Base-by-base conservation (phyloP, 768 basidiomycete species). In the Lactifluus echinatus region DNA sequence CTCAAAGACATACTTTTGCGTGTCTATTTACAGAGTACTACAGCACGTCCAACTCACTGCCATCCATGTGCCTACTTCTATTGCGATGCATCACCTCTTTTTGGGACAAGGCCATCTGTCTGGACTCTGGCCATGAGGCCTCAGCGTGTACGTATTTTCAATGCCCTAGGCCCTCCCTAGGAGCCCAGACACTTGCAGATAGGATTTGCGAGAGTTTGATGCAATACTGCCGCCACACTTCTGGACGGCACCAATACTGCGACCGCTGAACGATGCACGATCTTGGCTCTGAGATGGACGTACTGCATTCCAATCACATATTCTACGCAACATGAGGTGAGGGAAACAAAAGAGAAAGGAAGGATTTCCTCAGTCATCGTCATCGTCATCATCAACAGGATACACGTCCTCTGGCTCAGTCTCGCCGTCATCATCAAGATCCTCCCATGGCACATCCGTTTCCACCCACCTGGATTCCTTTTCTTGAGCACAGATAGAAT, bases 401-500 rank as follows among this genome's bases (percentile, higher is more conserved):
- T 11, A 37, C 37, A 11, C 40, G 1, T 40, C 46, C 19, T 55
- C 57, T 15, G 47, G 46, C 40, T 58, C 57, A 17, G 51, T 43
- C 24, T 19, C 28, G 11, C 53, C 53, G 8, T 59, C 57, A 0
- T 59, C 57, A 12, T 59, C 39, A 19, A 59, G 47, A 31, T 50
- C 19, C 11, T 54, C 21, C 57, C 57, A 55, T 4, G 57, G 57
- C 24, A 55, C 53, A 11, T 50, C 52, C 8, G 48, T n/a, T 11
- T 59, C 53, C 12, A 29, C 33, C 57, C 57, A 59, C 24, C 57
- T 59, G n/a, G n/a, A 44, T 36, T 26, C 11, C 57, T 28, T 39
- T 5, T 21, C 11, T 26, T 53, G 19, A 59, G 47, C 39, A 10
- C 33, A n/a, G 37, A 26, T 37, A 19, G 19, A 24, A 43, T 39